Base-by-base conservation (phyloP, 805 yeast species). In the Jamesozyma gamospora region DNA sequence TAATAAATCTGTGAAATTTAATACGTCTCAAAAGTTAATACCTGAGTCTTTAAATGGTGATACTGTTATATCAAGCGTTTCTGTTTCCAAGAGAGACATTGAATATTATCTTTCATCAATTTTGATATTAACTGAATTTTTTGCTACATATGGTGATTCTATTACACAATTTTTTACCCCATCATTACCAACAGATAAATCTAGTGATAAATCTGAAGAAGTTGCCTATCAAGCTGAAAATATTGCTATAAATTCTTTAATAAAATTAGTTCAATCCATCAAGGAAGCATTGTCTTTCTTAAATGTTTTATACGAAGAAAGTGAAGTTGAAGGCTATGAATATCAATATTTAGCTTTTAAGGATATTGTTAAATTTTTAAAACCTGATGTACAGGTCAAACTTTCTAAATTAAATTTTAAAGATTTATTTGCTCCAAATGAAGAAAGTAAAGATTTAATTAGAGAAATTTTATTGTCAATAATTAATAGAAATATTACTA, bases 231-330 rank as follows among this genome's bases (percentile, higher is more conserved):
- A 92, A 60, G 95, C 95, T 1, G 98, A 92, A 57, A 87, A 85
- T 52, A 78, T 86, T 52, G 95, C 95, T 6, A 74, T 90, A 47
- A 77, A 79, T 21, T 77, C 96, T 0, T 64, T 92, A 29, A 68
- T 84, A 34, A 79, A 82, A 51, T 72, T 88, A 9, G 71, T 88
- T 41, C 75, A 74, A 40, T 77, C 85, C 6, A 77, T 86, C 61
- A 84, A 85, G 50, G 97, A 92, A 62, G 95, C 95, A 0, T 67
- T 90, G 26, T 86, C 96, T 2, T 92, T 92, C 56, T 66, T 92
- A 46, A 74, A 82, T 62, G 82, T 90, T 8, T 66, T 92, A 42
- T 70, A 79, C 45, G 94, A 86, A 49, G 95, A 87, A 55, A 72
- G 62, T 63, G 75, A 62, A 37, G 50, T 55, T 4, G 63, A 60